These are phyloP conservation scores for Ascochyta pisi DNA, from an alignment of 2,329 filamentous ascomycete species.

Conservation along the genomic window DNA sequence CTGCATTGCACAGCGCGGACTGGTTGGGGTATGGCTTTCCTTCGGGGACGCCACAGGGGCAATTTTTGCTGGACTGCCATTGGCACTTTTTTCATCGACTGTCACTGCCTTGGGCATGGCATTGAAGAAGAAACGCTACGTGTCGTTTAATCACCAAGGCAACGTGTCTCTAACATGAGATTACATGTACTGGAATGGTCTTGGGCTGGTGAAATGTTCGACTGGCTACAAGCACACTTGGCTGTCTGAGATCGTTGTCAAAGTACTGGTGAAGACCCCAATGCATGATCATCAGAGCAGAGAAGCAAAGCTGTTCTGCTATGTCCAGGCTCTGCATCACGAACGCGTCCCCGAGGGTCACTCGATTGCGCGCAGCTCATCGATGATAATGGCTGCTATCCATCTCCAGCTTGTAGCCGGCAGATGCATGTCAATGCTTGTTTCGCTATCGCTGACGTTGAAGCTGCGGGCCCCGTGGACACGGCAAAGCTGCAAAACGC, in stretches of 20 bases:
- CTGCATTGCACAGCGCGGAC: constrained; percentile 50
- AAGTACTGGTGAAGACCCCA: too few relatives aligned
- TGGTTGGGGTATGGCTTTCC: constrained; percentile 41
- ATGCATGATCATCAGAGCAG: too few relatives aligned
- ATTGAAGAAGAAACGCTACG: constrained; percentile 44
- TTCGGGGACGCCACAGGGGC: constrained; percentile 45
- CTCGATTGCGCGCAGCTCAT: too few relatives aligned
- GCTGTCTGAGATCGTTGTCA: too few relatives aligned
- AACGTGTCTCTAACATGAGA: not conserved
- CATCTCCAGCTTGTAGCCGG: too few relatives aligned
- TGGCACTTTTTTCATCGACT: constrained; percentile 47
- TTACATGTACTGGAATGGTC: too few relatives aligned
- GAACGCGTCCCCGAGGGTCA: too few relatives aligned
- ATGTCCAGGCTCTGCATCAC: too few relatives aligned
- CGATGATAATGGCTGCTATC: too few relatives aligned
- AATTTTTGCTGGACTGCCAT: constrained; percentile 39
- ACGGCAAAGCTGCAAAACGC: not conserved
- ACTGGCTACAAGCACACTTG: too few relatives aligned
- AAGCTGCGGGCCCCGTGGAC: not conserved
- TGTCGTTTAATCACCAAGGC: not conserved
- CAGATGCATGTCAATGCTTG: not conserved
- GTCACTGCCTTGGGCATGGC: constrained; percentile 37
- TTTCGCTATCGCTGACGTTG: not conserved
- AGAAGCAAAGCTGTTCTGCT: too few relatives aligned
- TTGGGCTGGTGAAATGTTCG: too few relatives aligned